phyloP scores from a whole-genome alignment of 2,329 filamentous ascomycete species.

The Trichoderma oligosporum region DNA sequence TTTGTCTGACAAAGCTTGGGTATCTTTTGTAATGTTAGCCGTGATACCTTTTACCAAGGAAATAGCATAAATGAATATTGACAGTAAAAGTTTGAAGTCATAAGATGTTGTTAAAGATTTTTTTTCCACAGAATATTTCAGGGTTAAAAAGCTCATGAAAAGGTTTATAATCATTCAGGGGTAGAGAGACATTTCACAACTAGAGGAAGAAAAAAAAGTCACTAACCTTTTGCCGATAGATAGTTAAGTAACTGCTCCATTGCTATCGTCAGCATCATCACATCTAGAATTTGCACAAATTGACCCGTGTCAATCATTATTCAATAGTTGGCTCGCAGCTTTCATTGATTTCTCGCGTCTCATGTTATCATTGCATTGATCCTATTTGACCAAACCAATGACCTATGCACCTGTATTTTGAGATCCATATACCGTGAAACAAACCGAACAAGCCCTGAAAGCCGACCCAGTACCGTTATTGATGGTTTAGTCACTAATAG shows the following conservation, averaged over 20 bases:
- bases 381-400: slow-evolving; percentile 43
- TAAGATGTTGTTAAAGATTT: slow-evolving; percentile 51
- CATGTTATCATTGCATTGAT: slow-evolving; percentile 34
- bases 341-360: slow-evolving; percentile 30
- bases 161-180: slow-evolving; percentile 54
- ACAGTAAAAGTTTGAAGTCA: slow-evolving; percentile 43
- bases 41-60: slow-evolving; percentile 33
- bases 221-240: slow-evolving; percentile 44
- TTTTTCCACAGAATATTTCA: slow-evolving; percentile 56
- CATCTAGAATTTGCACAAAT: slow-evolving; percentile 7
- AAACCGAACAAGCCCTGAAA: slow-evolving; percentile 41
- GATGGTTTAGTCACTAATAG: slow-evolving; percentile 49
- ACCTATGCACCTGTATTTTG: slow-evolving; percentile 45
- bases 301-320: neutral
- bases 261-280: slow-evolving; percentile 3
- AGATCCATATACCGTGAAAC: slow-evolving; percentile 44
- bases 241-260: too few species aligned
- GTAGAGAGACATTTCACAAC: slow-evolving; percentile 24
- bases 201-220: slow-evolving; percentile 20
- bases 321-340: slow-evolving; percentile 23
- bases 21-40: slow-evolving; percentile 35
- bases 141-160: slow-evolving; percentile 67
- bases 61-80: slow-evolving; percentile 23
- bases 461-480: slow-evolving; percentile 38
- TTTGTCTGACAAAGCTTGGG: neutral